Evolutionary conservation across 164 flowering plant species (phyloP).

Genomic region (Aristolochia fimbriata): DNA sequence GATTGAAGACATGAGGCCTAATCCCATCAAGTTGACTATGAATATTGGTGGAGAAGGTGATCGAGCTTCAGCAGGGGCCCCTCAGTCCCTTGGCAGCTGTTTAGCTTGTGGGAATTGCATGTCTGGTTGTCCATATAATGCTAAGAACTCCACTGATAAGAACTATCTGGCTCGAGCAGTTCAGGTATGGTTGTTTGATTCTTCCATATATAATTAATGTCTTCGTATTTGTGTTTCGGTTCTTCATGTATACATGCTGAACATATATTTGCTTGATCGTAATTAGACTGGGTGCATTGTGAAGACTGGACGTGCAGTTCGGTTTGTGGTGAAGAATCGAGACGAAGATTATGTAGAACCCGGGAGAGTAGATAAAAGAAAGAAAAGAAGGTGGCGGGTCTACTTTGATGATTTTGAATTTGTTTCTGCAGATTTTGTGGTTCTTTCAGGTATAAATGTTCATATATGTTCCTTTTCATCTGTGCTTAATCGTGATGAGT

Average conservation of each 20-base stretch:
- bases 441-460: constrained; percentile 46
- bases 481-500: not conserved
- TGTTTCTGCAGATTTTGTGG: constrained; percentile 35
- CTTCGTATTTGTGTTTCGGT: not conserved
- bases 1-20: constrained; percentile 20
- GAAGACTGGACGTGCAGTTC: constrained; percentile 40
- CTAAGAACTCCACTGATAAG: constrained; percentile 51
- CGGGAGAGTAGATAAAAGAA: constrained; percentile 6
- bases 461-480: not conserved
- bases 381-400: constrained; percentile 41
- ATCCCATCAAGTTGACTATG: constrained; percentile 30
- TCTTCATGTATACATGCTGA: too few species aligned
- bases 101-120: constrained; percentile 60
- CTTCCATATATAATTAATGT: not conserved
- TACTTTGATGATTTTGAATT: constrained; percentile 39
- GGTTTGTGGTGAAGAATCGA: constrained; percentile 27
- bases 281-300: constrained; percentile 55
- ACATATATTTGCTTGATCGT: not conserved
- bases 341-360: constrained; percentile 7
- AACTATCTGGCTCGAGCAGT: constrained; percentile 40
- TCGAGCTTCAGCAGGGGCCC: constrained; percentile 4
- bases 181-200: constrained; percentile 16
- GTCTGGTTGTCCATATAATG: constrained; percentile 58
- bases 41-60: constrained; percentile 30
- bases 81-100: constrained; percentile 23